These are phyloP conservation scores for Chaetomium cochliodes DNA, from an alignment of 495 filamentous ascomycete genomes.

Conservation along the genomic window DNA sequence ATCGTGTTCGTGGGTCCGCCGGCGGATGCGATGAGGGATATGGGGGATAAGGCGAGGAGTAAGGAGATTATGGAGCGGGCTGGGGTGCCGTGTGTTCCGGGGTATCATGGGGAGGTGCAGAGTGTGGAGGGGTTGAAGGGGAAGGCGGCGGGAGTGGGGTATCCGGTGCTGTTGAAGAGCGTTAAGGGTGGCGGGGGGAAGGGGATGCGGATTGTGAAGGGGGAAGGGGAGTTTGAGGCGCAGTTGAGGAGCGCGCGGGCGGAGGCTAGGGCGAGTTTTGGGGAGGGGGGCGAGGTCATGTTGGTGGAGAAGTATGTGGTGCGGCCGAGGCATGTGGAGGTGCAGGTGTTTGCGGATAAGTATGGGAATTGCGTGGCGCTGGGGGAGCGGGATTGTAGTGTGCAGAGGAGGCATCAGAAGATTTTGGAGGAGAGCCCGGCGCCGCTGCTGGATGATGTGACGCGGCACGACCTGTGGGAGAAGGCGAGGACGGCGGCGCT, in stretches of 20 bases:
- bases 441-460: conserved; percentile 73
- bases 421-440: conserved; percentile 96
- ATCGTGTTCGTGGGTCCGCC: conserved; percentile 94
- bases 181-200: conserved; percentile 97
- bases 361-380: conserved; percentile 80
- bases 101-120: conserved; percentile 90
- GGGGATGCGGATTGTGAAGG: conserved; percentile 92
- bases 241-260: conserved; percentile 85
- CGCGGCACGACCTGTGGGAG: conserved; percentile 86
- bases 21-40: conserved; percentile 87
- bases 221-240: conserved; percentile 70
- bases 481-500: conserved; percentile 87
- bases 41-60: conserved; percentile 89
- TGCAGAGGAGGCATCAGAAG: conserved; percentile 91
- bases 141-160: conserved; percentile 78
- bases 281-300: conserved; percentile 82
- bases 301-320: conserved; percentile 96
- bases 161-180: conserved; percentile 93
- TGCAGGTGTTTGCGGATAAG: conserved; percentile 94
- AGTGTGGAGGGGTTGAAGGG: conserved; percentile 64
- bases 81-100: conserved; percentile 92
- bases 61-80: conserved; percentile 96
- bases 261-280: conserved; percentile 88
- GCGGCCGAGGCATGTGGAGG: conserved; percentile 92
- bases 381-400: conserved; percentile 82